Evolutionary conservation across 257 asterid species (phyloP).

Genomic region (Solanum okadae): DNA sequence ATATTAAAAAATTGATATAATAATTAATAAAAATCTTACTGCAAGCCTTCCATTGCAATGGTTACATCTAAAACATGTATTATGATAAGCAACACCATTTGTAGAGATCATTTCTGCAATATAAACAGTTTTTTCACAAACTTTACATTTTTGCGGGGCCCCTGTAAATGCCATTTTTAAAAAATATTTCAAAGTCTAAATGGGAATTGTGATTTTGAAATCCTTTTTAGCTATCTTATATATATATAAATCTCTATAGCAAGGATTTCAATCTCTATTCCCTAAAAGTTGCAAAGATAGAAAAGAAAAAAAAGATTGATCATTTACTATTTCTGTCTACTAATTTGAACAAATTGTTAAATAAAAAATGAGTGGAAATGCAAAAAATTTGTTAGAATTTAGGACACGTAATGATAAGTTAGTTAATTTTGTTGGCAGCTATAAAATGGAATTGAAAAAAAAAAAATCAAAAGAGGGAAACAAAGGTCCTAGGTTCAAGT

Average conservation of each 20-base stretch:
- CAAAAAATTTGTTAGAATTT: neutral
- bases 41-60: conserved; percentile 53
- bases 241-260: neutral
- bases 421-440: too few species aligned
- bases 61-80: conserved; percentile 50
- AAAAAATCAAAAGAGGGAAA: too few species aligned
- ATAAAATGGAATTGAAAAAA: too few species aligned
- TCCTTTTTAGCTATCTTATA: neutral
- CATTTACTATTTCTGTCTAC: neutral
- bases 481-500: neutral
- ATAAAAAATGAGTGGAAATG: neutral
- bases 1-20: too few species aligned
- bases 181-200: neutral
- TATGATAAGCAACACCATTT: conserved; percentile 49
- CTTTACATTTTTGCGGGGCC: conserved; percentile 36
- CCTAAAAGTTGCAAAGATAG: neutral
- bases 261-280: neutral
- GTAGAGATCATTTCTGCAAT: conserved; percentile 54
- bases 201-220: conserved; percentile 7
- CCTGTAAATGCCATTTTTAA: conserved; percentile 7
- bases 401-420: neutral
- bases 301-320: neutral
- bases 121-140: conserved; percentile 56
- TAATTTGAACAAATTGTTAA: neutral
- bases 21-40: conserved; percentile 12